phyloP scores from a whole-genome alignment of 148 eudicot genomes.

The Suaeda aralocaspica region DNA sequence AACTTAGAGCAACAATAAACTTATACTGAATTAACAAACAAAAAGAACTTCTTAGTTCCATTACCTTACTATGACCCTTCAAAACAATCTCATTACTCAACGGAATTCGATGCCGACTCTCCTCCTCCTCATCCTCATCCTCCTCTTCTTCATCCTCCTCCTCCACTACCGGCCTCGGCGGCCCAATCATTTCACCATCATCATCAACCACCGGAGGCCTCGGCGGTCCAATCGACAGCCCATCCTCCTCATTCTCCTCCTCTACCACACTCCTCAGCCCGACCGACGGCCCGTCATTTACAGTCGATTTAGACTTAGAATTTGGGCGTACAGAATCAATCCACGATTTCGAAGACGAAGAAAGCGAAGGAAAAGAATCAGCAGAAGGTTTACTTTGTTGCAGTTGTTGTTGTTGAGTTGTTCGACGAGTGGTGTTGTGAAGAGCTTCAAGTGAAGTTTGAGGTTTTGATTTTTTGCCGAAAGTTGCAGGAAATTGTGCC shows the following conservation, averaged over 20 bases:
- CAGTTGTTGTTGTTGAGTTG: slow-evolving; percentile 13
- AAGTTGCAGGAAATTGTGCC: slow-evolving; percentile 59
- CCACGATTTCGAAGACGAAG: slow-evolving; percentile 58
- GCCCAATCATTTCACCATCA: slow-evolving; percentile 43
- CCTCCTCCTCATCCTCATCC: slow-evolving; percentile 24
- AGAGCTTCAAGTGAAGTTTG: slow-evolving; percentile 59
- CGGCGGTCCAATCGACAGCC: slow-evolving; percentile 46
- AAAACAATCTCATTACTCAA: slow-evolving; percentile 83
- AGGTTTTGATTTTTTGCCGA: slow-evolving; percentile 77
- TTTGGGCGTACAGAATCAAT: slow-evolving; percentile 42
- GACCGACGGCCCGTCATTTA: slow-evolving; percentile 9
- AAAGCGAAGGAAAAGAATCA: slow-evolving; percentile 36
- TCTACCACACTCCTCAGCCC: slow-evolving; percentile 34
- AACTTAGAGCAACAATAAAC: background rate
- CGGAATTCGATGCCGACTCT: slow-evolving; percentile 48
- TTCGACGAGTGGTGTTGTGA: slow-evolving; percentile 78
- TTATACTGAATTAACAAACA: background rate
- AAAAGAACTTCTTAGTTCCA: background rate
- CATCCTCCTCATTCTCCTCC: slow-evolving; percentile 34
- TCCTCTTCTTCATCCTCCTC: slow-evolving; percentile 45
- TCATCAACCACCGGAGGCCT: slow-evolving; percentile 34
- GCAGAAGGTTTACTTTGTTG: background rate
- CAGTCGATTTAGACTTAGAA: slow-evolving; percentile 28
- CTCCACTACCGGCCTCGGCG: slow-evolving; percentile 48
- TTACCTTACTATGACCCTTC: slow-evolving; percentile 89